A percentile compares a stretch with the other conserved stretches of the same genome.
Evolutionary conservation across 805 yeast genomes (phyloP).

Genomic region (Ogataea kodamae): DNA sequence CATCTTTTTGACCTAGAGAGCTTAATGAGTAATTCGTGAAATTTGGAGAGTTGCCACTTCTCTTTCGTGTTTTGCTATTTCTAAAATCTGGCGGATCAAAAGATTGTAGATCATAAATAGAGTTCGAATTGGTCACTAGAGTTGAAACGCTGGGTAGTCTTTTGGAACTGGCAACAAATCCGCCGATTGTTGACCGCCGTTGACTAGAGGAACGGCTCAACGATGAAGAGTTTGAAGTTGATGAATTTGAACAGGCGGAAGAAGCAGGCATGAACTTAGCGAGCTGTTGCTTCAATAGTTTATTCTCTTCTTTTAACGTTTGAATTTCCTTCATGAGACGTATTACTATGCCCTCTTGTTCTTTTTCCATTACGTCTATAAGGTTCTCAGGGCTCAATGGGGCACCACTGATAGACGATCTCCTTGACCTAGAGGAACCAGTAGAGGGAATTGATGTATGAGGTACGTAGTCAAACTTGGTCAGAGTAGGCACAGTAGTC

Average conservation of each 20-base stretch:
- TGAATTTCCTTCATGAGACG: conserved; percentile 62
- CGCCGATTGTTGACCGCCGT: conserved; percentile 26
- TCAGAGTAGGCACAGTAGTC: conserved; percentile 10
- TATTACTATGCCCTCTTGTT: conserved; percentile 72
- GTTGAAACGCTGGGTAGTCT: conserved; percentile 19
- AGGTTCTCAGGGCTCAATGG: conserved; percentile 42
- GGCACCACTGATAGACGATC: conserved; percentile 17
- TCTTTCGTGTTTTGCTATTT: conserved; percentile 18
- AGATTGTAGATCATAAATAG: conserved; percentile 8
- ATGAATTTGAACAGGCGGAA: conserved; percentile 14
- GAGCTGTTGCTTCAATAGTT: conserved; percentile 34
- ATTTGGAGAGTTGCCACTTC: conserved; percentile 14
- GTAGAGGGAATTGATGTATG: conserved; percentile 24
- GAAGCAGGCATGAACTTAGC: conserved; percentile 18
- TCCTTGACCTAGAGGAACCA: conserved; percentile 21
- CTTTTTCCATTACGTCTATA: conserved; percentile 62
- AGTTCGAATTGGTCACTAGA: conserved; percentile 3
- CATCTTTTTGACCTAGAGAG: conserved; percentile 13
- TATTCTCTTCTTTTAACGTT: conserved; percentile 50
- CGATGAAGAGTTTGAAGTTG: conserved; percentile 21
- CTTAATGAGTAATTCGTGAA: conserved; percentile 22
- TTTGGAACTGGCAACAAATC: conserved; percentile 23
- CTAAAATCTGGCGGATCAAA: conserved; percentile 14
- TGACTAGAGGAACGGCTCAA: conserved; percentile 23
- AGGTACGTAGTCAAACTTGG: conserved; percentile 15